phyloP scores from a whole-genome alignment of 2,329 filamentous ascomycete genomes.

The Aureobasidium mangrovei region DNA sequence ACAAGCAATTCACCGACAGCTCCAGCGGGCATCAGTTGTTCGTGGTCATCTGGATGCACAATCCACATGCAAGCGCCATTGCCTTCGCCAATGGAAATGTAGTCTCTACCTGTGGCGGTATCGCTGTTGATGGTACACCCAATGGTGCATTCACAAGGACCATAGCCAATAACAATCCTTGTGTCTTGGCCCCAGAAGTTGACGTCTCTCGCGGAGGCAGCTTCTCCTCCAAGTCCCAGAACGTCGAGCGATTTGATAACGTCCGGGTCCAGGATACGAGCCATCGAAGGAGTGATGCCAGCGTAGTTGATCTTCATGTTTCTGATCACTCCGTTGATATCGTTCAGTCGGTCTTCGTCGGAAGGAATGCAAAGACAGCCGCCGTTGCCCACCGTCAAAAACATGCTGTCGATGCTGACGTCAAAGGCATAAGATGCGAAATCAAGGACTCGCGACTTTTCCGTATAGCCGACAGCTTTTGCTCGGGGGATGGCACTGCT shows the following conservation, averaged over 20 bases:
- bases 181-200: slow-evolving; percentile 31
- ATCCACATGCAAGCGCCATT: slow-evolving; percentile 24
- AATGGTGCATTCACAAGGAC: slow-evolving; percentile 33
- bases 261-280: slow-evolving; percentile 32
- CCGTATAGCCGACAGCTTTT: slow-evolving; percentile 10
- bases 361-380: slow-evolving; percentile 31
- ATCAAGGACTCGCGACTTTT: slow-evolving; percentile 12
- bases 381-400: slow-evolving; percentile 16
- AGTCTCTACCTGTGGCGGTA: slow-evolving; percentile 11
- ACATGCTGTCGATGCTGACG: slow-evolving; percentile 16
- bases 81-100: slow-evolving; percentile 17
- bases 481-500: slow-evolving; percentile 39
- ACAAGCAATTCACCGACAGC: slow-evolving; percentile 40
- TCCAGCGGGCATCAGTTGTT: slow-evolving; percentile 32
- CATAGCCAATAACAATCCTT: slow-evolving; percentile 36
- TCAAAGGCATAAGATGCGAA: slow-evolving; percentile 18
- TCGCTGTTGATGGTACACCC: slow-evolving; percentile 17
- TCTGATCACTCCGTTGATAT: slow-evolving; percentile 35
- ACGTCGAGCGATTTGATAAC: slow-evolving; percentile 34
- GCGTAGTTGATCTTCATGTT: slow-evolving; percentile 33
- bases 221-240: slow-evolving; percentile 38
- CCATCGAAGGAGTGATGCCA: slow-evolving; percentile 38
- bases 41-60: slow-evolving; percentile 23
- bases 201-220: slow-evolving; percentile 30
- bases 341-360: slow-evolving; percentile 38